Evolutionary conservation across 768 basidiomycete species (phyloP).

Genomic region (Leccinum broughii): DNA sequence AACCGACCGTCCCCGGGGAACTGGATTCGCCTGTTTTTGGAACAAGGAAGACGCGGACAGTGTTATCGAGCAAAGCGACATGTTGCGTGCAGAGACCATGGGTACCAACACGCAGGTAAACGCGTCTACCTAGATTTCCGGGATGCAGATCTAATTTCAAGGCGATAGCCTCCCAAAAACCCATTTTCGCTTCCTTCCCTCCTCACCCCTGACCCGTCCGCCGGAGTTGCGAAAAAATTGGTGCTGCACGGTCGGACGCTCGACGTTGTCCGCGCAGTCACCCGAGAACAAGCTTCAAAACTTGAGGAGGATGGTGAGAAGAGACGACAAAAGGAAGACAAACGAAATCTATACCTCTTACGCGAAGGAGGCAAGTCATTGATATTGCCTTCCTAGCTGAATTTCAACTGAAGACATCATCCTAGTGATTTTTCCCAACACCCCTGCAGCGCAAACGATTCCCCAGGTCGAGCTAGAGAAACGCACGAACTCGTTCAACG

Average conservation of each 20-base stretch:
- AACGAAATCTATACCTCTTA: constrained; percentile 93
- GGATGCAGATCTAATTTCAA: background rate
- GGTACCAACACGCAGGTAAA: constrained; percentile 38
- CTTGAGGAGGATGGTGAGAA: constrained; percentile 88
- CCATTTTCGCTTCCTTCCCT: constrained; percentile 88
- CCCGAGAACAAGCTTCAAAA: constrained; percentile 82
- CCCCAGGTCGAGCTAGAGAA: constrained; percentile 79
- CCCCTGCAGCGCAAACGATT: constrained; percentile 73
- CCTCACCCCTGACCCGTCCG: constrained; percentile 91
- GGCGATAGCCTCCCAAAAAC: constrained; percentile 62
- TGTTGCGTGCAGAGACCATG: constrained; percentile 63
- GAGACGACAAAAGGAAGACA: constrained; percentile 85
- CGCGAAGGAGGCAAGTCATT: constrained; percentile 81
- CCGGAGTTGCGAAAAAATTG: constrained; percentile 74
- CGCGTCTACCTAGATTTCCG: constrained; percentile 23
- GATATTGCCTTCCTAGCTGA: background rate
- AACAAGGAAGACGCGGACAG: constrained; percentile 86
- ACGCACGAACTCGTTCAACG: constrained; percentile 81
- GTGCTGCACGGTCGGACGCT: constrained; percentile 92
- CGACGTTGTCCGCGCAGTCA: constrained; percentile 88
- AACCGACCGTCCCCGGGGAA: constrained; percentile 87
- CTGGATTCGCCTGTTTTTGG: constrained; percentile 98
- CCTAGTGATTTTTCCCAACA: constrained; percentile 87
- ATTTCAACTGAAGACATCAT: background rate
- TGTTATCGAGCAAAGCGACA: constrained; percentile 77